A percentile compares a stretch with the other conserved stretches of the same genome.
These are phyloP conservation scores for Trichoderma koningii DNA, from an alignment of 2,329 filamentous ascomycete genomes.

Conservation along the genomic window DNA sequence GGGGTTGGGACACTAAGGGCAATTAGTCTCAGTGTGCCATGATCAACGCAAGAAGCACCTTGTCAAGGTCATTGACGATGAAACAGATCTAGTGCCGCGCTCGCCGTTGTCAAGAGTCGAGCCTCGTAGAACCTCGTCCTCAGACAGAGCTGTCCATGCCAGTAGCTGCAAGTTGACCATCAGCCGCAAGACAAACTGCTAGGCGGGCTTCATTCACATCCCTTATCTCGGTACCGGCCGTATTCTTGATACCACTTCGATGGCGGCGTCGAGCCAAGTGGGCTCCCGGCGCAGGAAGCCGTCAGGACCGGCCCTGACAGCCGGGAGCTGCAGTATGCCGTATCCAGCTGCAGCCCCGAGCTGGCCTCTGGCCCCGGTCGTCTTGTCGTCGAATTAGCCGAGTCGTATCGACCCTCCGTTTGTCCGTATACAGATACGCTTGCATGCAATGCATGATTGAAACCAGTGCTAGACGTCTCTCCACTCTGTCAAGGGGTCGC, in stretches of 20 bases:
- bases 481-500: slow-evolving; percentile 12
- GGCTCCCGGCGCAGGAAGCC: not conserved
- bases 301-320: slow-evolving; percentile 1
- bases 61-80: not conserved
- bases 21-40: not conserved
- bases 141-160: not conserved
- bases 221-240: not conserved
- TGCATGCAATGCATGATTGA: not conserved
- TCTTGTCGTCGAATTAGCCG: not conserved
- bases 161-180: not conserved
- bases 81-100: no score
- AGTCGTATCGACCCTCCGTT: not conserved
- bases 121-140: not conserved
- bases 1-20: not conserved
- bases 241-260: not conserved
- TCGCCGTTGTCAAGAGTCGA: not conserved
- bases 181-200: not conserved
- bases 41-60: not conserved
- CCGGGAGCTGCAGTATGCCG: slow-evolving; percentile 4
- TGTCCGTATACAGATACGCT: no score
- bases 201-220: not conserved
- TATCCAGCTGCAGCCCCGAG: slow-evolving; percentile 14
- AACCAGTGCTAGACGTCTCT: not conserved
- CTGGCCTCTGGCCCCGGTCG: not conserved
- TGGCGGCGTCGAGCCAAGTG: not conserved